Evolutionary conservation across 2,329 filamentous ascomycete genomes (phyloP).

Genomic region (Fusarium albosuccineum): DNA sequence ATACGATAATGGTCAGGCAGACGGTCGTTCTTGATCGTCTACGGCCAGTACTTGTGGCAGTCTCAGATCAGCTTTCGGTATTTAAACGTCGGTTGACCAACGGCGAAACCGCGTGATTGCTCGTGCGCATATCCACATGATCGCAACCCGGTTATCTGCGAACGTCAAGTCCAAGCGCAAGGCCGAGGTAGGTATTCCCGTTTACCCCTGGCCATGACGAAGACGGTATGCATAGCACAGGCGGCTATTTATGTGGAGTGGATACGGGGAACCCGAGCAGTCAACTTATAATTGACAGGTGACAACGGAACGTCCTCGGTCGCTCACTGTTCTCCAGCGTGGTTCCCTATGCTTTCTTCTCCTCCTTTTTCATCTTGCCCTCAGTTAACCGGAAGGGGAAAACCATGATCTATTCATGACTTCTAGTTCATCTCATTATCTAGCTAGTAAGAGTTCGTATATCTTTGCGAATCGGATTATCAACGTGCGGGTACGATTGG

Average conservation of each 20-base stretch:
- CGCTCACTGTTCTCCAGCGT: not conserved
- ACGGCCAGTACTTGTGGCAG: not conserved
- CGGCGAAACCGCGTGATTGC: not conserved
- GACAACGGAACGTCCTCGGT: not conserved
- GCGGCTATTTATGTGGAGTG: not conserved
- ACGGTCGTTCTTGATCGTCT: not conserved
- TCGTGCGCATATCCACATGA: constrained; percentile 2
- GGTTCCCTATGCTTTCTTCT: not conserved
- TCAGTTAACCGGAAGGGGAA: not conserved
- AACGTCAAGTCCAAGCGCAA: not conserved
- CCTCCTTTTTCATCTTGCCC: not conserved
- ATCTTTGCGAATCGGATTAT: not conserved
- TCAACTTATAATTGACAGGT: constrained; percentile 1
- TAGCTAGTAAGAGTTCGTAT: not conserved
- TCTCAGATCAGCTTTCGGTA: not conserved
- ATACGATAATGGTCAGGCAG: not conserved
- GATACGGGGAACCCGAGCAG: constrained; percentile 7
- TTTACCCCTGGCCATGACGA: not conserved
- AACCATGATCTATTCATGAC: not conserved
- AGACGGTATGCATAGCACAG: constrained; percentile 1
- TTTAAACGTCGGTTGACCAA: not conserved
- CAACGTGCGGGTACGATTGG: not conserved
- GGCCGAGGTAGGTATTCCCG: not conserved
- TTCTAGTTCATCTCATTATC: not conserved
- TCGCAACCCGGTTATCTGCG: not conserved